phyloP scores from a whole-genome alignment of 2,329 filamentous ascomycete species.

The Xylaria sp. region DNA sequence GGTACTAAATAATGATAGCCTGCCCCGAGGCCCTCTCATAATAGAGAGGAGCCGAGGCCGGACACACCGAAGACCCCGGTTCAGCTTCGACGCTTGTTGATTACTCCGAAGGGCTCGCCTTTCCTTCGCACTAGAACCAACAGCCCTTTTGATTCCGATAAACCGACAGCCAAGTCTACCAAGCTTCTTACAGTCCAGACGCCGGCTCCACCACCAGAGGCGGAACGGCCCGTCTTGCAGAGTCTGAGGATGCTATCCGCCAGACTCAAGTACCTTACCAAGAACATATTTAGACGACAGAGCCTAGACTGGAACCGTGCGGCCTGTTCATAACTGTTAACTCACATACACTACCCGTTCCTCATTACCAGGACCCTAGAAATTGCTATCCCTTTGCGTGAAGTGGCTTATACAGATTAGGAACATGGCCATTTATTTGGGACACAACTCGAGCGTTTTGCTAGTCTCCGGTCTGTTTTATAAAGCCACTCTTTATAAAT shows the following conservation, averaged over 20 bases:
- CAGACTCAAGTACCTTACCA: constrained; percentile 5
- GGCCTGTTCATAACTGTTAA: neutral
- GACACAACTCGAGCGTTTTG: neutral
- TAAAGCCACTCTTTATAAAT: neutral
- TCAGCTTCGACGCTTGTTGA: constrained; percentile 25
- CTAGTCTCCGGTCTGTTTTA: neutral
- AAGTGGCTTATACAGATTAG: constrained; percentile 12
- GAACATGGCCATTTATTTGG: neutral
- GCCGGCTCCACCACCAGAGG: constrained; percentile 11
- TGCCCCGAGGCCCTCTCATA: constrained; percentile 10
- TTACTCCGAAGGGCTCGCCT: constrained; percentile 21
- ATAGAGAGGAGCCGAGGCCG: constrained; percentile 17
- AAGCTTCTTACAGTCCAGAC: neutral
- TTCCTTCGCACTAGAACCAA: constrained; percentile 24
- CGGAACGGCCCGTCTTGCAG: neutral
- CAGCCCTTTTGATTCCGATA: constrained; percentile 24
- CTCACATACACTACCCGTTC: neutral
- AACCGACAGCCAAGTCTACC: constrained; percentile 6
- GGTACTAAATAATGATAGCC: constrained; percentile 26
- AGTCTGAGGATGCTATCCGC: neutral
- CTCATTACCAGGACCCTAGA: neutral
- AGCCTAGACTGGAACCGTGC: neutral
- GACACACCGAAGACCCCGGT: constrained; percentile 32
- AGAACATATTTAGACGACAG: constrained; percentile 2
- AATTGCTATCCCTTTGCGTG: neutral